Base-by-base conservation (phyloP, 495 filamentous ascomycete species). In the Lasiosphaeris hirsuta region DNA sequence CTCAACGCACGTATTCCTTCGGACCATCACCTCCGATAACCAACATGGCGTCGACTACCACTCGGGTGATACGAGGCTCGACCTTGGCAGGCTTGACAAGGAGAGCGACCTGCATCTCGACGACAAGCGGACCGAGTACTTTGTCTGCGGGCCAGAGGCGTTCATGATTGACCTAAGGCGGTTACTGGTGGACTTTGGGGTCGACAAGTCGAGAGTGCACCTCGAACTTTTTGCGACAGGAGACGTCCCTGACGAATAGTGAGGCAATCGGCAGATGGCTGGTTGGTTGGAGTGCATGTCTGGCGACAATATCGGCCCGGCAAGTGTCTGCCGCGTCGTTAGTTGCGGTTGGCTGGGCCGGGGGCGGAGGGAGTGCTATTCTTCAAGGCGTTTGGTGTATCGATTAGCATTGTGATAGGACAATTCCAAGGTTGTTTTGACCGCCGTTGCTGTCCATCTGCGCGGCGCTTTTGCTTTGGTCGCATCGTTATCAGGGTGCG, bases 161-260 rank as follows among this genome's bases (percentile, higher is more conserved):
- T 90, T 90, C 74, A 92, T 90, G 88, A 66, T 72, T 4, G 80
- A 81, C 17, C 73, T 79, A 30, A 63, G 81, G 56, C 57, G 65
- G 9, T 69, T 67, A 40, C 72, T 90, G 56, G 63, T 75, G 43
- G 71, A 56, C 0, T 62, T 64, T 44, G 86, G 86, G 0, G 85
- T 90, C 0, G 61, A 59, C 4, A 67, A 65, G 41, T 79, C 78
- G 9, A 78, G 81, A 57, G 76, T 89, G 18, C 77, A 84, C 63
- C 75, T 89, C 63, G 87, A 90, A 69, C 65, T 86, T 11, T 90
- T 89, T 59, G 83, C 84, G 0, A 87, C 85, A 9, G 86, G 86
- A 0, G 78, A 72, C 42, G 61, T 72, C 6, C 36, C 54, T 0
- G 60, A 64, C 44, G 55, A 65, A 14, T 63, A 58, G 23, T 14